Base-by-base conservation (phyloP, 495 filamentous ascomycete species). In the Trichocladium uniseriatum region DNA sequence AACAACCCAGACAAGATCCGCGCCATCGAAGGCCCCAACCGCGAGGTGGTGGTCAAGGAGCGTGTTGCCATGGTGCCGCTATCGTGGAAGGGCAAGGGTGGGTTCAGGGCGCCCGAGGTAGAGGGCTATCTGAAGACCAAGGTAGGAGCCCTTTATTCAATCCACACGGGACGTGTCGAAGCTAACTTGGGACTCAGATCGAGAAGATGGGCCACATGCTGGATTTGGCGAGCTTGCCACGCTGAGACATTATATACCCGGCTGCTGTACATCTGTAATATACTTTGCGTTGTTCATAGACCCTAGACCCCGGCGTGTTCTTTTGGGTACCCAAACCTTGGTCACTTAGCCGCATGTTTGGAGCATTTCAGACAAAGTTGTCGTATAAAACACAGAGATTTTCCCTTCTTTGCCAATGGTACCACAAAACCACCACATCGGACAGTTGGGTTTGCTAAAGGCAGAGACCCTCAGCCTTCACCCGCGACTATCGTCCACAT, bases 1-100 rank as follows among this genome's bases (percentile, higher is more conserved):
- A 98, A 98, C 65, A 98, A 98, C 59, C 92, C 92, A 0, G 92
- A 98, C 55, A 98, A 98, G 72, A 83, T 97, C 27, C 76, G 89
- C 20, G 92, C 92, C 2, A 86, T 98, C 7, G 92, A 98, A 60
- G 92, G 92, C 0, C 87, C 88, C 0, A 84, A 85, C 51, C 73
- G 88, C 18, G 90, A 96, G 69, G 75, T 97, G 5, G 75, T 81
- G 39, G 91, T 98, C 6, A 89, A 81, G 54, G 90, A 95, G 62
- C 72, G 94, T 38, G 88, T 98, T 22, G 78, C 89, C 1, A 98
- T 98, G 92, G 79, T 97, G 34, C 92, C 92, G n/a, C 65, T 96
- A 44, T 87, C 87, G 10, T 98, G 92, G 92, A 84, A 84, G 51
- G 86, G 86, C 6, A 84, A 81, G 57, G 81, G 79, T 18, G 94